Evolutionary conservation across 306 rosid genomes (phyloP), one percentile per base, ranked within the genome.

Genomic region (Oemleria cerasiformis): DNA sequence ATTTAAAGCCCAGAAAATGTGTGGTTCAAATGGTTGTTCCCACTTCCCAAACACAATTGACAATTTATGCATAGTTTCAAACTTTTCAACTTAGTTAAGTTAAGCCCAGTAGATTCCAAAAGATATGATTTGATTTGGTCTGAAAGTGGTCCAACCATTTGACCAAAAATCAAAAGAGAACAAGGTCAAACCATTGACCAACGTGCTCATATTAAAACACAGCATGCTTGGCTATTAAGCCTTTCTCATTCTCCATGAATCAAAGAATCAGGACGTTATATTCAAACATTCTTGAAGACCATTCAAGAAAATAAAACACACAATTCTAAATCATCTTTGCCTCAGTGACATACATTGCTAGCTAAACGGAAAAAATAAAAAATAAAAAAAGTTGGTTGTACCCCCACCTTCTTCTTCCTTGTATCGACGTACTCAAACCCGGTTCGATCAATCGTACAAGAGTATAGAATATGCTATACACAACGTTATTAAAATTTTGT

Each of bases 261-360:
- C 70, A 15, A 34, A 39, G 56, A 56, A 10, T 44, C 56, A 41
- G 21, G 56, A 43, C 75, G 57, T 23, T 7, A 19, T 30, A 10
- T 71, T 57, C 66, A 25, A 56, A 57, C 56, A 25, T 57, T 58
- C 36, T 9, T 9, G 66, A 70, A 70, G 74, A 70, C 51, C 53
- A 5, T 30, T 21, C 3, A 8, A 39, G 64, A 23, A 42, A 43
- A 54, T 9, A 42, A 38, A 58, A 15, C 36, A 19, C 15, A 9
- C 73, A 65, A 20, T 77, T 43, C 77, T 25, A 21, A 58, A 40
- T 42, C 50, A 49, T 72, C 64, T 67, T 78, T 72, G 74, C 65
- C 72, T 39, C 67, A 68, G 71, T 51, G 53, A 68, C 68, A 45
- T 12, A 25, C 51, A 6, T 14, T 19, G 17, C 63, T 40, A 57